These are phyloP conservation scores for Neckera pumila DNA, from an alignment of 225 moss, liverwort and hornwort species.

Conservation along the genomic window DNA sequence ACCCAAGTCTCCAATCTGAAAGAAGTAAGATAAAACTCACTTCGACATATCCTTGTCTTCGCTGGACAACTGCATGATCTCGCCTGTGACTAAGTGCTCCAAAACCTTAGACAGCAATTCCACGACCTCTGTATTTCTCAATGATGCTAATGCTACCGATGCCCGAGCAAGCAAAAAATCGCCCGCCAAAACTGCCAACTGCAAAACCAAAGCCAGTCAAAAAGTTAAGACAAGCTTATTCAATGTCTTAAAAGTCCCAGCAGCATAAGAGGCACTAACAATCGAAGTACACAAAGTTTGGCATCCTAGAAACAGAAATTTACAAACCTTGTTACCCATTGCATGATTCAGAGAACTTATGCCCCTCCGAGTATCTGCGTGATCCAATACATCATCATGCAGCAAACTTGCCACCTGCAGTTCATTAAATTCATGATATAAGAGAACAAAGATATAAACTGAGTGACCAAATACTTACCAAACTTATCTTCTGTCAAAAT, in stretches of 20 bases:
- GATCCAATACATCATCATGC: conserved; percentile 98
- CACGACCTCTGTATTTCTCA: conserved; percentile 71
- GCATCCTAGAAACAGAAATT: not conserved
- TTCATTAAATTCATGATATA: not conserved
- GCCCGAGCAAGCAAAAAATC: conserved; percentile 92
- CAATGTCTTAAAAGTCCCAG: not conserved
- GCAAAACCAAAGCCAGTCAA: conserved; percentile 7
- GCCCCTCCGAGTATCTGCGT: conserved; percentile 97
- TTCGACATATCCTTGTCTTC: conserved; percentile 62
- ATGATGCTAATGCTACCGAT: conserved; percentile 76
- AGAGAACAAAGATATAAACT: not conserved
- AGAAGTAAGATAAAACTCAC: conserved; percentile 18
- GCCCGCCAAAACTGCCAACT: conserved; percentile 95
- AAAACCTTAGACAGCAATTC: conserved; percentile 63
- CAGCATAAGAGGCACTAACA: not conserved
- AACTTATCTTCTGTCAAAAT: not conserved
- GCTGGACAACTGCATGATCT: conserved; percentile 93
- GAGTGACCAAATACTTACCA: not conserved
- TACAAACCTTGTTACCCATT: conserved; percentile 92
- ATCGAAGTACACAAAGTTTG: not conserved
- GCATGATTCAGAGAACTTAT: conserved; percentile 71
- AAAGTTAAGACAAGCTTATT: not conserved
- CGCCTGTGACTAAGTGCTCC: conserved; percentile 96
- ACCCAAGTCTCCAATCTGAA: not conserved
- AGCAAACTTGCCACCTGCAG: conserved; percentile 93